Percentiles rank a stretch among this genome's conserved stretches.
Conservation (phyloP, 2,329 filamentous ascomycete genomes). For the Pezicula neosporulosa region DNA sequence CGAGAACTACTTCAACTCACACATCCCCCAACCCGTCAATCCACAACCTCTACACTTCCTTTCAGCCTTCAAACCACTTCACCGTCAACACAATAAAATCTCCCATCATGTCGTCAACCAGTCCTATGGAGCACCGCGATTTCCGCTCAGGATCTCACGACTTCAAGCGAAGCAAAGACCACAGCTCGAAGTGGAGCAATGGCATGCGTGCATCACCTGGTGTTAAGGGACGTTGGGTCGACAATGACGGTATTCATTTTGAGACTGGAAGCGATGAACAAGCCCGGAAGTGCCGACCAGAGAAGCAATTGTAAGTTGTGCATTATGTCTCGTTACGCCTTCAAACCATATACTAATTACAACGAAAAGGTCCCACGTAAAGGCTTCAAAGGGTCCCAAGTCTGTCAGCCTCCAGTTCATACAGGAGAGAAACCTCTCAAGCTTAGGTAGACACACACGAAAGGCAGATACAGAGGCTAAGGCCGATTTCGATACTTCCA, state of each 20-base stretch:
- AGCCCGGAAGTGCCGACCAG: conserved; percentile 21
- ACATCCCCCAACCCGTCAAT: not conserved
- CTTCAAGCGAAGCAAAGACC: conserved; percentile 28
- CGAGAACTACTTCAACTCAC: not conserved
- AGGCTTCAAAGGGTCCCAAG: conserved; percentile 14
- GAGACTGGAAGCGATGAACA: conserved; percentile 7
- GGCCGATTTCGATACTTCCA: conserved; percentile 13
- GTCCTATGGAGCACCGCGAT: conserved; percentile 20
- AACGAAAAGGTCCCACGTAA: conserved; percentile 13
- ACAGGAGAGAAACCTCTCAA: not conserved
- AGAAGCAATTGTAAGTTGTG: conserved; percentile 14
- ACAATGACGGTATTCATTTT: conserved; percentile 3
- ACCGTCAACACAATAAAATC: not conserved
- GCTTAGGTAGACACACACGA: conserved; percentile 12
- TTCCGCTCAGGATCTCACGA: conserved; percentile 23
- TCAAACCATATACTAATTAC: not conserved
- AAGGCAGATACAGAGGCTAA: conserved; percentile 20
- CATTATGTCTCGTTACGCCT: conserved; percentile 10
- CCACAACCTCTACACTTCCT: not conserved
- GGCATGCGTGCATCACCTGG: conserved; percentile 19
- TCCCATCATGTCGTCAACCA: no score
- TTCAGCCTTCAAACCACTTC: not conserved
- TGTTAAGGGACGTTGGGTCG: conserved; percentile 2
- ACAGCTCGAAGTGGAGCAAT: conserved; percentile 23
- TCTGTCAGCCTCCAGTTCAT: conserved; percentile 1